A percentile compares a stretch with the other conserved stretches of the same genome.
These are phyloP conservation scores for Strombidium stylifer DNA, from an alignment of 73 alveolate species.

Conservation along the genomic window DNA sequence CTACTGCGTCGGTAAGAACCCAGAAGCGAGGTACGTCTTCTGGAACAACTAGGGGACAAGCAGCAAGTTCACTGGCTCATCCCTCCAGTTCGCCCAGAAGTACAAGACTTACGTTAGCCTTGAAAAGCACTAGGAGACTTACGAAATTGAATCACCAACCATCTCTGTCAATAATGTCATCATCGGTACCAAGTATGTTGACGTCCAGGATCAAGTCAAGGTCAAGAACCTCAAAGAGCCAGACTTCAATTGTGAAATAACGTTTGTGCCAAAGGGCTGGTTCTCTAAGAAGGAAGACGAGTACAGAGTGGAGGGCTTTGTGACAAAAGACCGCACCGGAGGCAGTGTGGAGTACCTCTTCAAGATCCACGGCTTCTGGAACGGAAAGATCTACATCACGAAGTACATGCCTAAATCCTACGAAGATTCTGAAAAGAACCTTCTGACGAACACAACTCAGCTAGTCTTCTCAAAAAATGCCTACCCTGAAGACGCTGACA, in stretches of 20 bases:
- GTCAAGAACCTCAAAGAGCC: conserved; percentile 2
- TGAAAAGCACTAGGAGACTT: neutral
- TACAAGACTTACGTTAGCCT: conserved; percentile 21
- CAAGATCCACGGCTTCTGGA: conserved; percentile 38
- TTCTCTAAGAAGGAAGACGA: neutral
- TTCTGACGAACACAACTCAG: too few species aligned
- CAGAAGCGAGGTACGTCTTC: neutral
- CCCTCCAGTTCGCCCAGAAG: neutral
- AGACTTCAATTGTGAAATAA: neutral
- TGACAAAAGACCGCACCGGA: conserved; percentile 50
- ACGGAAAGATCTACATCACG: neutral
- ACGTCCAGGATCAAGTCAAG: conserved; percentile 3
- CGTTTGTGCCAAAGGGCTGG: neutral
- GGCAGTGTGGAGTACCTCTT: too few species aligned
- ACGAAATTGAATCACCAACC: conserved; percentile 22
- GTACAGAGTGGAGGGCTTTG: neutral
- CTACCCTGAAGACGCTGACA: conserved; percentile 79
- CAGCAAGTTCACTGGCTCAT: conserved; percentile 17
- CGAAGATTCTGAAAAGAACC: too few species aligned
- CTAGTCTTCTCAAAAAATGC: conserved; percentile 74
- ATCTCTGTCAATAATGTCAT: conserved; percentile 48
- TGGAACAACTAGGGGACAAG: conserved; percentile 13
- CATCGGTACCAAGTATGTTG: conserved; percentile 44
- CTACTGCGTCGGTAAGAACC: conserved; percentile 21
- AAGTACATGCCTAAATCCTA: conserved; percentile 67